Percentiles rank a stretch among this genome's conserved stretches.
Evolutionary conservation across 2,329 filamentous ascomycete species (phyloP).

Genomic region (Fusarium lateritium): DNA sequence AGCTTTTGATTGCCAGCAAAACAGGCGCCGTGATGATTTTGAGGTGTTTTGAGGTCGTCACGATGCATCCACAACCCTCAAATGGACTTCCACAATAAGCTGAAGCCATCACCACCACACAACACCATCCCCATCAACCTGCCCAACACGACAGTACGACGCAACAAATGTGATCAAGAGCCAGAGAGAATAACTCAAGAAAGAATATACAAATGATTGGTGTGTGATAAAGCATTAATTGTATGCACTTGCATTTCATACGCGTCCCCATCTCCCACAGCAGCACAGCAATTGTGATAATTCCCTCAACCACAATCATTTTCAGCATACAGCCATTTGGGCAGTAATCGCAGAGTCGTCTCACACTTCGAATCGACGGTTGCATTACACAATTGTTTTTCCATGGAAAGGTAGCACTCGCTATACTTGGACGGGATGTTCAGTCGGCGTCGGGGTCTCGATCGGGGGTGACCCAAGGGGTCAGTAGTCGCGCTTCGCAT

Average conservation of each 20-base stretch:
- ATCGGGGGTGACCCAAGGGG: neutral
- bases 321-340: neutral
- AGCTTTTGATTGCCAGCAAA: slow-evolving; percentile 12
- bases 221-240: neutral
- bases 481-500: neutral
- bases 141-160: neutral
- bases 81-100: neutral
- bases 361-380: neutral
- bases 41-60: slow-evolving; percentile 32
- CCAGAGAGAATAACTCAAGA: neutral
- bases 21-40: slow-evolving; percentile 13
- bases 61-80: neutral
- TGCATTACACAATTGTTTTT: neutral
- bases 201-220: neutral
- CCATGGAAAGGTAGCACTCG: slow-evolving; percentile 17
- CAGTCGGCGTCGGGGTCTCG: neutral
- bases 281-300: slow-evolving; percentile 1
- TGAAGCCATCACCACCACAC: slow-evolving; percentile 23
- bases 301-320: neutral
- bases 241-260: slow-evolving; percentile 20
- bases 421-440: neutral
- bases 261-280: neutral
- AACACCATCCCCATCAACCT: slow-evolving; percentile 6
- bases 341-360: neutral
- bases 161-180: neutral